These are phyloP conservation scores for Babesia caballi DNA, from an alignment of 169 alveolate genomes.

Conservation along the genomic window DNA sequence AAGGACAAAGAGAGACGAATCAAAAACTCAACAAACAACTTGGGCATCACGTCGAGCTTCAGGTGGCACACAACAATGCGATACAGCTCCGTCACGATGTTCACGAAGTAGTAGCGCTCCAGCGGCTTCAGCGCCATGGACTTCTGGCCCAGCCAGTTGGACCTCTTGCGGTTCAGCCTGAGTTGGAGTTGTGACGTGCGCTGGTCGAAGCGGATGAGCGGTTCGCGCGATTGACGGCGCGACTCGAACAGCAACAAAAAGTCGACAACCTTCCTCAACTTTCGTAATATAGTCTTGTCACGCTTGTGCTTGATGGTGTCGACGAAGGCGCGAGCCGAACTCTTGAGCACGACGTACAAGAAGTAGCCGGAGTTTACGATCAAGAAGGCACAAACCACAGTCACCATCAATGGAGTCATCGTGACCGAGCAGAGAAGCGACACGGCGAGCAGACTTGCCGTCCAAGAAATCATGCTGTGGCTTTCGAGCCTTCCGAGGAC, in stretches of 20 bases:
- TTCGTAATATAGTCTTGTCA: not conserved
- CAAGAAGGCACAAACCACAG: slow-evolving; percentile 34
- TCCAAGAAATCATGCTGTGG: slow-evolving; percentile 82
- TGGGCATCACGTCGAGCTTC: slow-evolving; percentile 76
- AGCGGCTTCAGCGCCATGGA: slow-evolving; percentile 18
- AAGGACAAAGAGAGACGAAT: slow-evolving; percentile 61
- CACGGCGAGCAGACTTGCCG: slow-evolving; percentile 67
- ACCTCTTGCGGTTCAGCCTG: not conserved
- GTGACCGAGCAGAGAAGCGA: slow-evolving; percentile 39
- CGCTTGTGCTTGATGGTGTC: slow-evolving; percentile 28
- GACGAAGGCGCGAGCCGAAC: slow-evolving; percentile 57
- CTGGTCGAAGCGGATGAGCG: slow-evolving; percentile 52
- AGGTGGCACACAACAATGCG: slow-evolving; percentile 74
- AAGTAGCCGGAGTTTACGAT: slow-evolving; percentile 53
- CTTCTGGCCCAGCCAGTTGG: slow-evolving; percentile 13
- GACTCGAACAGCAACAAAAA: slow-evolving; percentile 2
- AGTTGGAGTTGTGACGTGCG: not conserved
- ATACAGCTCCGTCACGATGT: slow-evolving; percentile 69
- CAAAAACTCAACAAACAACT: slow-evolving; percentile 66
- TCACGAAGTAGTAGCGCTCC: slow-evolving; percentile 71
- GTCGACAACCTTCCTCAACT: slow-evolving; percentile 32
- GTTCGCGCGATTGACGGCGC: slow-evolving; percentile 35
- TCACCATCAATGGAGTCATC: not conserved
- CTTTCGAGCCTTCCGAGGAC: slow-evolving; percentile 77
- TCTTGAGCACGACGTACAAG: slow-evolving; percentile 53